phyloP scores from a whole-genome alignment of 768 basidiomycete species.

The Rickenella mellea region DNA sequence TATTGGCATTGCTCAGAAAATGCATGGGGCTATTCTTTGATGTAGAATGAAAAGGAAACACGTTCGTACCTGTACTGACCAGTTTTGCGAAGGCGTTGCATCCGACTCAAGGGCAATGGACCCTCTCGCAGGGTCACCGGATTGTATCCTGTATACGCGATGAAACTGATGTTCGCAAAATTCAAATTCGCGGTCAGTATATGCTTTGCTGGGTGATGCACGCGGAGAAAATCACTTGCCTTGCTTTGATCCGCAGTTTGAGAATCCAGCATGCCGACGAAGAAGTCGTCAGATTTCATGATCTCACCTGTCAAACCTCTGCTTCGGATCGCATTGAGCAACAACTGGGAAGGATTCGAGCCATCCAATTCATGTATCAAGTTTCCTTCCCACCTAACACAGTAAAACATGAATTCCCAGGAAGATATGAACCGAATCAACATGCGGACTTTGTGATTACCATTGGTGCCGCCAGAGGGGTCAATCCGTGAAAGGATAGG shows the following conservation, averaged over 20 bases:
- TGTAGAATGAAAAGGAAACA: no score
- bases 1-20: no score
- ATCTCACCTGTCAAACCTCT: constrained; percentile 18
- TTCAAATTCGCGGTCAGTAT: no score
- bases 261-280: constrained; percentile 36
- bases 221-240: no score
- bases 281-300: constrained; percentile 34
- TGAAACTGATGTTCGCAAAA: no score
- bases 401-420: neutral
- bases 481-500: constrained; percentile 29
- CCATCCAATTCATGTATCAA: constrained; percentile 49
- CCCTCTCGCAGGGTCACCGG: constrained; percentile 66
- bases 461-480: constrained; percentile 35
- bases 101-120: constrained; percentile 50
- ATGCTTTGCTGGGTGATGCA: no score
- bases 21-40: no score
- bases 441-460: constrained; percentile 42
- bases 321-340: constrained; percentile 43
- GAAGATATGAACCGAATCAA: neutral
- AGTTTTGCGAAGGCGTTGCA: constrained; percentile 38
- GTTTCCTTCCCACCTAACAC: constrained; percentile 62
- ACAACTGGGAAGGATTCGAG: constrained; percentile 49
- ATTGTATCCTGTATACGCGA: constrained; percentile 48
- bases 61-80: constrained; percentile 40
- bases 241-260: no score